Percentiles rank a stretch among this genome's conserved stretches.
These are phyloP conservation scores for Xanthoceras sorbifolium DNA, from an alignment of 345 rosid genomes.

Conservation along the genomic window DNA sequence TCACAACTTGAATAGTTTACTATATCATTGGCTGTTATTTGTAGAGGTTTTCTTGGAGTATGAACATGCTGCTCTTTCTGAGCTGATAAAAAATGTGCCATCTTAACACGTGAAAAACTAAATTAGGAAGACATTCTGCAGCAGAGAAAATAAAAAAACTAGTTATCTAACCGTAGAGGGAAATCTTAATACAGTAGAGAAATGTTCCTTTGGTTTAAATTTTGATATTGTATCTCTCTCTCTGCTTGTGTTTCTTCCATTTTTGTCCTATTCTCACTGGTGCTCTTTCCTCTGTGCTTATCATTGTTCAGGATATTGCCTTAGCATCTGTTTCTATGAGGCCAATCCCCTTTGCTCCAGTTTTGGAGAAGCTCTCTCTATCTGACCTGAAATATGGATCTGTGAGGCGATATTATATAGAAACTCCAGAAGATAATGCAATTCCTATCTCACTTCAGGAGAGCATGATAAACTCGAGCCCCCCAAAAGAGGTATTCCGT, in stretches of 20 bases:
- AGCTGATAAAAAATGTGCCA: too few relatives aligned
- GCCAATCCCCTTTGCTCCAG: slow-evolving; percentile 89
- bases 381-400: slow-evolving; percentile 68
- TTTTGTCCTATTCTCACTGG: neutral
- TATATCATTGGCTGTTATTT: neutral
- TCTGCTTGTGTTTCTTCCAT: neutral
- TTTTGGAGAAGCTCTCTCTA: slow-evolving; percentile 84
- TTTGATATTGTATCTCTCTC: neutral
- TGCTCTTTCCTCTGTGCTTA: slow-evolving; percentile 10
- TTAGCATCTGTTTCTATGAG: slow-evolving; percentile 95
- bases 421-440: slow-evolving; percentile 82
- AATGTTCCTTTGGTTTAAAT: neutral
- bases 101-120: too few relatives aligned
- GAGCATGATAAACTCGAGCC: slow-evolving; percentile 69
- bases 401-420: slow-evolving; percentile 80
- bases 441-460: slow-evolving; percentile 72
- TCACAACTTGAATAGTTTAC: neutral
- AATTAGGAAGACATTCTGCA: neutral
- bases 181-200: neutral
- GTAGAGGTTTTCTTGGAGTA: neutral
- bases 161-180: neutral
- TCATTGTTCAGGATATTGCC: slow-evolving; percentile 70
- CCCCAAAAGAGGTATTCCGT: slow-evolving; percentile 76
- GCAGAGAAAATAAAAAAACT: neutral
- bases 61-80: neutral